Percentiles rank a stretch among this genome's conserved stretches.
Conservation (phyloP, 2,329 filamentous ascomycete species). For the Verticillium alfalfae region DNA sequence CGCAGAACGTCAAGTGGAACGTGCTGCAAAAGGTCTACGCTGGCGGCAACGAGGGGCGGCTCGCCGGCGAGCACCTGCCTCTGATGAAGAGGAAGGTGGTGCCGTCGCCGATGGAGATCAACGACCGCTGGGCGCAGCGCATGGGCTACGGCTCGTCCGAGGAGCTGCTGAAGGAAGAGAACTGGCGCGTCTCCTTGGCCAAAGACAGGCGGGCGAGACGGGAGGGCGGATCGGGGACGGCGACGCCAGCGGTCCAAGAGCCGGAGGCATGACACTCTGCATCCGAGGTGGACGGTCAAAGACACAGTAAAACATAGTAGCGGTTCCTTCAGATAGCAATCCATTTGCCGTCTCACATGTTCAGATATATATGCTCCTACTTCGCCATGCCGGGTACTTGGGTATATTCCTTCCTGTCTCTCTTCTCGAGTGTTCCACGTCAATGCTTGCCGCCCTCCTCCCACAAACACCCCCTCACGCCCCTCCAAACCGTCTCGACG, state of each 20-base stretch:
- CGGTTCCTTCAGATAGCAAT: background rate
- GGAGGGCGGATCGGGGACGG: background rate
- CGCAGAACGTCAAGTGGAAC: constrained; percentile 8
- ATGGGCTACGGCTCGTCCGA: constrained; percentile 51
- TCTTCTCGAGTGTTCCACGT: background rate
- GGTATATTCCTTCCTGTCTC: background rate
- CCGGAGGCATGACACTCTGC: background rate
- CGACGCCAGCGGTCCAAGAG: background rate
- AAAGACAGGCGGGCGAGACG: constrained; percentile 1
- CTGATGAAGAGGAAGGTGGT: constrained; percentile 46
- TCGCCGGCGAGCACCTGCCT: constrained; percentile 49
- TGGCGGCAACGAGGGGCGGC: constrained; percentile 45
- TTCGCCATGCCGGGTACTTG: background rate
- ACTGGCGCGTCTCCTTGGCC: constrained; percentile 8
- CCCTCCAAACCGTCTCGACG: constrained; percentile 87
- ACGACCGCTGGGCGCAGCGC: constrained; percentile 56
- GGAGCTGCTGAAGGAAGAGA: constrained; percentile 32
- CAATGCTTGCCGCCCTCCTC: constrained; percentile 33
- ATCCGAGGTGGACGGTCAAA: background rate
- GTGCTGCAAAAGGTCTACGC: constrained; percentile 39
- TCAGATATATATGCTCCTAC: no score
- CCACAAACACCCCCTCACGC: constrained; percentile 75
- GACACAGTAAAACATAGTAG: no score
- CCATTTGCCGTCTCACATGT: background rate
- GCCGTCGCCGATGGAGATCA: constrained; percentile 47